Evolutionary conservation across 192 early-diverging fungal genomes (phyloP).

Genomic region (Cladochytrium replicatum): DNA sequence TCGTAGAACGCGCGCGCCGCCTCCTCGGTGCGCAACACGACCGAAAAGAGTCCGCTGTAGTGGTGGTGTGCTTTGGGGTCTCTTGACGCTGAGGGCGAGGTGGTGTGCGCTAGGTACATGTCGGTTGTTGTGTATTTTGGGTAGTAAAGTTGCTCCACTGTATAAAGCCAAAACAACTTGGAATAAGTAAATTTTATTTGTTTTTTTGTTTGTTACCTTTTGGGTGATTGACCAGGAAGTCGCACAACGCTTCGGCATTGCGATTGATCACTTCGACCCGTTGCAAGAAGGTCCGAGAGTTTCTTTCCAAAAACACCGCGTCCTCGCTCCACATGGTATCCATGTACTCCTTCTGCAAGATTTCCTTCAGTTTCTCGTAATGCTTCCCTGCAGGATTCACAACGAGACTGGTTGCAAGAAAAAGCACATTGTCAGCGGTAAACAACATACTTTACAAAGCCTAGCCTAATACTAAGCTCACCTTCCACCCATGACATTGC

Average conservation of each 20-base stretch:
- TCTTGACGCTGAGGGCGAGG: slow-evolving; percentile 13
- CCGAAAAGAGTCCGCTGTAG: slow-evolving; percentile 82
- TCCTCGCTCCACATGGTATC: slow-evolving; percentile 87
- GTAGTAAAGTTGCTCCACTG: slow-evolving; percentile 69
- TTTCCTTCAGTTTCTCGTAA: slow-evolving; percentile 46
- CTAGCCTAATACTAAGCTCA: slow-evolving; percentile 22
- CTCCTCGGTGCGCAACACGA: slow-evolving; percentile 51
- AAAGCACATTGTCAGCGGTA: not conserved
- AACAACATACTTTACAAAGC: slow-evolving; percentile 2
- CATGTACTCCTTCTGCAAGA: slow-evolving; percentile 55
- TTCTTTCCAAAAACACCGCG: slow-evolving; percentile 90
- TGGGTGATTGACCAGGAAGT: slow-evolving; percentile 53
- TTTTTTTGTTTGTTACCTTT: slow-evolving; percentile 41
- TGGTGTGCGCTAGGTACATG: slow-evolving; percentile 40
- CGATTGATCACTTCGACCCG: slow-evolving; percentile 66
- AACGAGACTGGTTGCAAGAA: slow-evolving; percentile 47
- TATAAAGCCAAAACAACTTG: not conserved
- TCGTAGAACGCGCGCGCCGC: slow-evolving; percentile 70
- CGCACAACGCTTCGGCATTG: slow-evolving; percentile 70
- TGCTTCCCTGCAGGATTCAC: slow-evolving; percentile 60
- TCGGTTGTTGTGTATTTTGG: slow-evolving; percentile 65
- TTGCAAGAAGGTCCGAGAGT: slow-evolving; percentile 75
- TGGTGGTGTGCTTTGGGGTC: too few species aligned
- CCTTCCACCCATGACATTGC: slow-evolving; percentile 97
- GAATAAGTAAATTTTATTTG: slow-evolving; percentile 2